Conservation (phyloP, 1,139 yeast genomes). For the Sugiyamaella xylanicola region DNA sequence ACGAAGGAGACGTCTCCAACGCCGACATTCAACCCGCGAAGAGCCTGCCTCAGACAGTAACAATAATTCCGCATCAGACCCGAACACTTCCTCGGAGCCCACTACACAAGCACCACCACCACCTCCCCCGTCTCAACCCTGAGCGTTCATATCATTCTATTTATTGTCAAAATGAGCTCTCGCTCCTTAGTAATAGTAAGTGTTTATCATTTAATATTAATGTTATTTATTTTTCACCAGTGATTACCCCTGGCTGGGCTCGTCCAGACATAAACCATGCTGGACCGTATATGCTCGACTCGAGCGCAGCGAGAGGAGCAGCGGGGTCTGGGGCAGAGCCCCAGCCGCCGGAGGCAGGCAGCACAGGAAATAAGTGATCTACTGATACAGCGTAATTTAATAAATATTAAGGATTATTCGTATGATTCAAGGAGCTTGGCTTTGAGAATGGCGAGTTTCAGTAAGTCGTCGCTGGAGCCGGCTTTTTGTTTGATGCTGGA, state of each 20-base stretch:
- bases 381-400: too few relatives aligned
- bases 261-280: too few relatives aligned
- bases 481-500: neutral
- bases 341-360: neutral
- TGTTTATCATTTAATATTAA: neutral
- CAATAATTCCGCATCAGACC: neutral
- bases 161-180: neutral
- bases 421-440: neutral
- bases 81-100: neutral
- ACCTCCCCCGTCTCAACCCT: neutral
- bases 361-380: too few relatives aligned
- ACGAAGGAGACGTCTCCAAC: slow-evolving; percentile 27
- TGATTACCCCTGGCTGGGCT: too few relatives aligned
- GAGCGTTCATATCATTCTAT: neutral
- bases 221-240: neutral
- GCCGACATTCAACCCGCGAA: neutral
- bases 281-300: too few relatives aligned
- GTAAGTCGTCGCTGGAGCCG: slow-evolving; percentile 3
- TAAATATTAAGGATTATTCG: neutral
- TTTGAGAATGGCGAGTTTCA: slow-evolving; percentile 7
- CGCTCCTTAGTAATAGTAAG: neutral
- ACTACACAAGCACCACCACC: neutral
- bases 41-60: neutral
- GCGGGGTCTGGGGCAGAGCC: neutral
- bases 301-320: too few relatives aligned